These are phyloP conservation scores for Cicer bijugum DNA, from an alignment of 306 rosid genomes.

Conservation along the genomic window DNA sequence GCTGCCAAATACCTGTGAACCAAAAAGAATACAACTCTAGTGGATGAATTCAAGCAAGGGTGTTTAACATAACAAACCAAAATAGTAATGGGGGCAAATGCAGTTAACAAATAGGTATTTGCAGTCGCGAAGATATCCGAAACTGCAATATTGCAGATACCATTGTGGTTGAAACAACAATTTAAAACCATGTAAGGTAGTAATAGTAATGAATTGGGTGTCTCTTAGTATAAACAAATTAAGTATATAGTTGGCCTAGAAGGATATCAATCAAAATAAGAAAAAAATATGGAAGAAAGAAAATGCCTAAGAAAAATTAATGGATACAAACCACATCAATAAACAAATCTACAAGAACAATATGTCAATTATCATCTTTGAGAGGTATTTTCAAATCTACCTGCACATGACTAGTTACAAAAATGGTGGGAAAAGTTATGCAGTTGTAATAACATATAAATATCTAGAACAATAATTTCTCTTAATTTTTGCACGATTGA, in stretches of 20 bases:
- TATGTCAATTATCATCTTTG: slow-evolving; percentile 7
- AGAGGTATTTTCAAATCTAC: not conserved
- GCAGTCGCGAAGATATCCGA: not conserved
- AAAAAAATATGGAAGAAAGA: not conserved
- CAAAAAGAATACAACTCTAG: slow-evolving; percentile 1
- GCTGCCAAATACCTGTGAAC: slow-evolving; percentile 49
- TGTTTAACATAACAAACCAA: not conserved
- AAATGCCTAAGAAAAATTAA: not conserved
- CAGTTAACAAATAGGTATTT: not conserved
- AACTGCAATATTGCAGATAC: not conserved
- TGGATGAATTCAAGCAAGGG: slow-evolving; percentile 2
- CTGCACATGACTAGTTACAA: not conserved
- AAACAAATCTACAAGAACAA: not conserved
- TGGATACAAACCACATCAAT: not conserved
- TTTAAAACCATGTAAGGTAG: slow-evolving; percentile 3
- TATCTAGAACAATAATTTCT: not conserved
- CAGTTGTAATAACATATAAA: not conserved
- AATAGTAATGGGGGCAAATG: not conserved
- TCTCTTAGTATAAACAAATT: slow-evolving; percentile 8
- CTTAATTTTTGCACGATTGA: not conserved
- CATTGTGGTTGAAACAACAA: not conserved
- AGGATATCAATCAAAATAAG: not conserved
- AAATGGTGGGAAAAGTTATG: not conserved
- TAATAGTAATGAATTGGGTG: not conserved
- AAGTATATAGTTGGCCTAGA: slow-evolving; percentile 6